Evolutionary conservation across 306 rosid genomes (phyloP).

Genomic region (Mimosa bimucronata): DNA sequence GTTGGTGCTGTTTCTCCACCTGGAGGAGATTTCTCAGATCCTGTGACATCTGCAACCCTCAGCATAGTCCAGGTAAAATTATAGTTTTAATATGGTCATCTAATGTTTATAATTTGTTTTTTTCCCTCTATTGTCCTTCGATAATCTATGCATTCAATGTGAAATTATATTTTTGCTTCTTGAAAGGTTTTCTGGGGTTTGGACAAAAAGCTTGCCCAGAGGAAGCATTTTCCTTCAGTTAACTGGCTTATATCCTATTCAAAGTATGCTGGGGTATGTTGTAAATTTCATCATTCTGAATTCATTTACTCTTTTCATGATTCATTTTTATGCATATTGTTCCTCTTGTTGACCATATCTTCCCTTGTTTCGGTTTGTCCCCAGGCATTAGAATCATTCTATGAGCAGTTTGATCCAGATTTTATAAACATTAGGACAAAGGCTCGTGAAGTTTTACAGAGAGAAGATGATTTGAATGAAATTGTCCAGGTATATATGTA

Average conservation of each 20-base stretch:
- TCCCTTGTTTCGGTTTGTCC: conserved; percentile 28
- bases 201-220: conserved; percentile 99
- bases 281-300: conserved; percentile 26
- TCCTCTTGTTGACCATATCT: conserved; percentile 22
- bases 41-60: conserved; percentile 99
- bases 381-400: conserved; percentile 93
- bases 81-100: conserved; percentile 19
- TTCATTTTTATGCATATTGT: conserved; percentile 29
- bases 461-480: conserved; percentile 99
- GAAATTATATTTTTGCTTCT: conserved; percentile 28
- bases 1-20: conserved; percentile 99
- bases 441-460: conserved; percentile 96
- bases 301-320: conserved; percentile 22
- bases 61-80: conserved; percentile 91
- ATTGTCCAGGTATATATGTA: conserved; percentile 79
- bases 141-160: conserved; percentile 20
- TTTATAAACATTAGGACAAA: conserved; percentile 96
- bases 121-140: conserved; percentile 14
- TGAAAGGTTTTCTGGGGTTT: conserved; percentile 98
- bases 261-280: conserved; percentile 83
- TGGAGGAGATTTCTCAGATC: conserved; percentile 99
- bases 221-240: conserved; percentile 99
- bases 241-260: conserved; percentile 99
- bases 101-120: not conserved
- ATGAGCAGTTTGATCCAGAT: conserved; percentile 95